These are phyloP conservation scores for Babjeviella inositovora DNA, from an alignment of 805 yeast genomes.

Conservation along the genomic window DNA sequence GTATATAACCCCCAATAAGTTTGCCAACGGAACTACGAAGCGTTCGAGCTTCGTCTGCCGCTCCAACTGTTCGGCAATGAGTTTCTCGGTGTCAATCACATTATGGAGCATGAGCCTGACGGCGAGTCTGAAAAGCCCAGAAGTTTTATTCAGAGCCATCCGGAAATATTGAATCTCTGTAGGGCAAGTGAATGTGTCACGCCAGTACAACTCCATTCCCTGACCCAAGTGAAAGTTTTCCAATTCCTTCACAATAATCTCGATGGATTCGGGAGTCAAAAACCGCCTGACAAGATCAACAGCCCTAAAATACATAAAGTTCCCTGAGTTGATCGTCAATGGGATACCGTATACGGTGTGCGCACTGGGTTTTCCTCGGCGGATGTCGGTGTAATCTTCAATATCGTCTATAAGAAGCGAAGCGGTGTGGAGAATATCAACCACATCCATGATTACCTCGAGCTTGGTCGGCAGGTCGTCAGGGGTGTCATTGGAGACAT, in stretches of 20 bases:
- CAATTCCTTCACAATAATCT: constrained; percentile 55
- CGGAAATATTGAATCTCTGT: constrained; percentile 44
- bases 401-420: constrained; percentile 74
- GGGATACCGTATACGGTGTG: constrained; percentile 69
- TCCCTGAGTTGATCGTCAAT: constrained; percentile 69
- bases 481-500: constrained; percentile 19
- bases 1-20: constrained; percentile 66
- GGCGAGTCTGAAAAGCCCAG: constrained; percentile 72
- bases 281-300: constrained; percentile 27
- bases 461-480: too few species aligned
- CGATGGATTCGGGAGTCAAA: constrained; percentile 12
- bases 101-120: constrained; percentile 33
- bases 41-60: constrained; percentile 4
- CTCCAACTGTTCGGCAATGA: constrained; percentile 5
- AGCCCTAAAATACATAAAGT: constrained; percentile 67
- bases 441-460: constrained; percentile 21
- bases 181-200: constrained; percentile 50
- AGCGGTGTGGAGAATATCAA: constrained; percentile 50
- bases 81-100: neutral
- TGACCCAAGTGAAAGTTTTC: constrained; percentile 78
- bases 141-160: constrained; percentile 84
- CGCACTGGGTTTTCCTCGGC: constrained; percentile 72
- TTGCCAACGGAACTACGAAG: constrained; percentile 44
- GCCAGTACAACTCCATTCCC: constrained; percentile 80
- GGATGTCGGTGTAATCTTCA: constrained; percentile 56